Base-by-base conservation (phyloP, 2,329 filamentous ascomycete species). In the Trichoderma aggressivum region DNA sequence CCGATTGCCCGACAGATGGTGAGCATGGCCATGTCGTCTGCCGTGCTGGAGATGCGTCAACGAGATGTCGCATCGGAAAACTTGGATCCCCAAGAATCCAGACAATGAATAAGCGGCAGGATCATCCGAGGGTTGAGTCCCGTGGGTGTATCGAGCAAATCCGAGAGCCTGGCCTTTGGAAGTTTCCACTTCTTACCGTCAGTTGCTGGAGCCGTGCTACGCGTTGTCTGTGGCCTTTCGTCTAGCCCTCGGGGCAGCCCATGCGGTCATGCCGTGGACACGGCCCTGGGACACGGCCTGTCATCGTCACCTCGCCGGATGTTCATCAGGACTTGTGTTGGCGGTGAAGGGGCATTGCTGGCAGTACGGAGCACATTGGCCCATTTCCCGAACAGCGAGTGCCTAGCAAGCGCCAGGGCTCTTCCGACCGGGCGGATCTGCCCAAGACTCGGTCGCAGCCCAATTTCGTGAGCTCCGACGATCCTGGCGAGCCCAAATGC, bases 381-480 rank as follows among this genome's bases (percentile, higher is more conserved):
- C 65, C 65, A 47, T 60, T 18, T n/a, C 28, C 53, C 26, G 26
- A 59, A 21, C 55, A 47, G 64, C 50, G 53, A 47, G 64, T 18
- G 53, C 16, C 34, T 61, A 26, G 16, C 36, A 43, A 16, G 18
- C 56, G 39, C 56, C 64, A 59, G 55, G 62, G 56, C 65, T 68
- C 55, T 68, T 30, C 65, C 56, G 30, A 61, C 28, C 26, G 56
- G 65, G 55, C 65, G 56, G 56, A 36, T 61, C 56, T 69, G 56
- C 66, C 56, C 26, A 39, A 53, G 24, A 34, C 12, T 53, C 39
- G 10, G 39, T 61, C 58, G 66, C 66, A 53, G 66, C 66, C 66
- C 66, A 69, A 69, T 53, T 34, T 69, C 39, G 39, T 53, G 28
- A 61, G 8, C 56, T 34, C 66, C 39, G 21, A 50, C 12, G 16